Base-by-base conservation (phyloP, 2,329 filamentous ascomycete genomes). In the Colletotrichum orchidophilum region DNA sequence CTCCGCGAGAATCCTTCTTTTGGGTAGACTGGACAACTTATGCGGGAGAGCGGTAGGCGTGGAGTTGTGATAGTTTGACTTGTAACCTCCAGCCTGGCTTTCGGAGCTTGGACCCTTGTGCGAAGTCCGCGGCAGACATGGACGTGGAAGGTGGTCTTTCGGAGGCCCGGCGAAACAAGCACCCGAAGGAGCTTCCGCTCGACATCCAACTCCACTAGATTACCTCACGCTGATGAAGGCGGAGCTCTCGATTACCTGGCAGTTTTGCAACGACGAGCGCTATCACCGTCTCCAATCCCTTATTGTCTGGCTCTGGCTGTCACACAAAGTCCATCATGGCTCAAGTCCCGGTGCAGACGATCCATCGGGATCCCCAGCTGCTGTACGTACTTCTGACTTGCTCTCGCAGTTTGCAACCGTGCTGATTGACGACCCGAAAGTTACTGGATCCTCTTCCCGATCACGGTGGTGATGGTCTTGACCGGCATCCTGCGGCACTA, bases 371-470 rank as follows among this genome's bases (percentile, higher is more conserved):
- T 93, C 96, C 96, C 79, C 95, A 97, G 84, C 88, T 99, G 75
- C 97, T 99, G 96, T 98, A 86, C 80, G 94, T 83, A 63, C 76
- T 66, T 21, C 65, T 24, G 42, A 71, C 73, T 42, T 76, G 49
- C 75, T 63, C 54, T 3, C 50, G 61, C 21, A 39, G 5, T 24
- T 24, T n/a, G 58, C 55, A 72, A 75, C 75, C 66, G 62, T 50
- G 35, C 33, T 46, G 61, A 63, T 11, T n/a, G 21, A 42, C 42
- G 8, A n/a, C 50, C n/a, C 39, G 71, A 65, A 78, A 99, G 96
- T 85, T 98, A 98, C 88, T 99, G 96, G 96, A 99, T 99, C 83
- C 88, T 99, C 72, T 92, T 98, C 74, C 96, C 96, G 73, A 99
- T 99, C 82, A 97, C 96, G 57, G 88, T 97, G 77, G 96, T 99